Base-by-base conservation (phyloP, 805 yeast genomes). In the Kluyveromyces nonfermentans region DNA sequence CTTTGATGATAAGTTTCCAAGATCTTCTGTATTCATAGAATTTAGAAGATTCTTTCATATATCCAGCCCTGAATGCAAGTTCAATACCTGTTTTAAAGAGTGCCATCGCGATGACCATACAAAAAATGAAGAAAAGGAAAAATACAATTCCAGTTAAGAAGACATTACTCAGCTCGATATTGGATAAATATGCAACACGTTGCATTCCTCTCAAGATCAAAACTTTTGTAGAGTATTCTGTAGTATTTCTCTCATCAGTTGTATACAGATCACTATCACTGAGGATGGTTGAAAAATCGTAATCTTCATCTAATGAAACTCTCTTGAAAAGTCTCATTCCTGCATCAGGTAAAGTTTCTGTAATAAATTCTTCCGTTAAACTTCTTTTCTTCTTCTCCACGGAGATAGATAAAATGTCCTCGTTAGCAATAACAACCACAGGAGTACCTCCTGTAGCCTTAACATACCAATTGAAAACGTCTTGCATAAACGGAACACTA, bases 371-470 rank as follows among this genome's bases (percentile, higher is more conserved):
- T 2, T 46, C 39, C 3, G 31, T 14, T 15, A 14, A 16, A 7
- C 16, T 19, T 28, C 46, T 49, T 28, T 51, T 47, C 57, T 65
- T 70, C 59, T 82, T 82, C 58, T 85, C 95, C n/a, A 88, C 96
- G 12, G 93, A 82, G 43, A 93, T 76, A 2, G 96, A 86, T 35
- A 88, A 66, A 18, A 77, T 63, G 50, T 79, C 75, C 49, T 72
- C 63, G 55, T 87, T 79, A 7, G 74, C 67, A 35, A 90, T 65
- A 32, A 87, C 77, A 35, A 84, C 85, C 4, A 96, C 82, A 1
- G 94, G 79, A 0, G 73, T 61, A 45, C 98, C 98, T 33, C 96
- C 96, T 1, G 98, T 93, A 7, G 96, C 70, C 67, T 90, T 96
- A 42, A 90, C 81, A 63, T 90, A 90, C 98, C 98, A 90, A 61